Evolutionary conservation across 257 asterid genomes (phyloP).

Genomic region (Parsonsia alboflavescens): DNA sequence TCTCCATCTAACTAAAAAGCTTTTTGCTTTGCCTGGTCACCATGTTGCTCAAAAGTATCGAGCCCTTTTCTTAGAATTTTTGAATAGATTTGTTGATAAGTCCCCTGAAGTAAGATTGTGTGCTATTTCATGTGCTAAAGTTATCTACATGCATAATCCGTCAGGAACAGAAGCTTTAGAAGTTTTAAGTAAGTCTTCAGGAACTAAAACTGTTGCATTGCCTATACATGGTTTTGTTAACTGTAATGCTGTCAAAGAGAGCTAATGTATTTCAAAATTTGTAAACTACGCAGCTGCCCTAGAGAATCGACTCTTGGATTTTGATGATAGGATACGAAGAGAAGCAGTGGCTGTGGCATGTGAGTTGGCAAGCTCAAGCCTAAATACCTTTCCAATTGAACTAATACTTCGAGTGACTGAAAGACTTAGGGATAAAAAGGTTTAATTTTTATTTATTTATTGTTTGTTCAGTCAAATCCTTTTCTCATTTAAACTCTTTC

Average conservation of each 20-base stretch:
- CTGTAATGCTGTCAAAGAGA: slow-evolving; percentile 8
- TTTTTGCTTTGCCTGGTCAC: slow-evolving; percentile 58
- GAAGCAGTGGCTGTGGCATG: slow-evolving; percentile 69
- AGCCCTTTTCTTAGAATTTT: slow-evolving; percentile 48
- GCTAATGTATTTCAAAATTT: slow-evolving; percentile 16
- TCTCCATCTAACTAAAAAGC: slow-evolving; percentile 54
- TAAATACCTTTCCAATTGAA: slow-evolving; percentile 38
- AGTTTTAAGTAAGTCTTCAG: slow-evolving; percentile 57
- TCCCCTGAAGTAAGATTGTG: slow-evolving; percentile 71
- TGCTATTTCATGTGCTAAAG: slow-evolving; percentile 78
- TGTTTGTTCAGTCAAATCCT: neutral
- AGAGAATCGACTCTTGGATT: slow-evolving; percentile 68
- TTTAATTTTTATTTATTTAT: slow-evolving; percentile 14
- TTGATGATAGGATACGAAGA: slow-evolving; percentile 74
- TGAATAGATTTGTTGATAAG: slow-evolving; percentile 79
- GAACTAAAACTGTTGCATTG: slow-evolving; percentile 2
- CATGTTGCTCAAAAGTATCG: slow-evolving; percentile 53
- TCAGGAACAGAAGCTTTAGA: slow-evolving; percentile 52
- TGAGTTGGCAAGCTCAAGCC: slow-evolving; percentile 55
- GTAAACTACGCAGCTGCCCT: slow-evolving; percentile 55
- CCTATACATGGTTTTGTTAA: neutral
- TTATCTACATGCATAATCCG: slow-evolving; percentile 46
- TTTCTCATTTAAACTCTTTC: neutral
- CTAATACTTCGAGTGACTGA: slow-evolving; percentile 56
- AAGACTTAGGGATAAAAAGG: slow-evolving; percentile 94